A percentile compares a stretch with the other conserved stretches of the same genome.
These are phyloP conservation scores for Mesotaenium endlicherianum DNA, from an alignment of 139 green algal species.

Conservation along the genomic window DNA sequence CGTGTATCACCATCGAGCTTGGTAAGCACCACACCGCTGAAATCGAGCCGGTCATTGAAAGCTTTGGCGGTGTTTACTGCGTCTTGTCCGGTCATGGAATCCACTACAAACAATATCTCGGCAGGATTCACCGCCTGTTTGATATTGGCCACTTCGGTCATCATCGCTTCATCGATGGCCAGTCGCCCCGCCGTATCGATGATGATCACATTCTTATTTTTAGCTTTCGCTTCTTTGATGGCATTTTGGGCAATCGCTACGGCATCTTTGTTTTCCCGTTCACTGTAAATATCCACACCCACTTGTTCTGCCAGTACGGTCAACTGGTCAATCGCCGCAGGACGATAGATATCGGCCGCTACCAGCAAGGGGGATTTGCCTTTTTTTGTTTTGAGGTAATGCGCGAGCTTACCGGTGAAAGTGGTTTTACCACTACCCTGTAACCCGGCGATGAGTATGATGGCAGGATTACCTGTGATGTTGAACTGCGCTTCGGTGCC, in stretches of 20 bases:
- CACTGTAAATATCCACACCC: not conserved
- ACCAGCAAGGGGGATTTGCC: slow-evolving; percentile 73
- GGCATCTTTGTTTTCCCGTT: not conserved
- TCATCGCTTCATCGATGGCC: slow-evolving; percentile 81
- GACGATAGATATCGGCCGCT: slow-evolving; percentile 86
- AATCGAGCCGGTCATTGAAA: slow-evolving; percentile 68
- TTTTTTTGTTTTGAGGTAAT: slow-evolving; percentile 70
- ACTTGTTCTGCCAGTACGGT: slow-evolving; percentile 28
- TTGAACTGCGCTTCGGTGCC: not conserved
- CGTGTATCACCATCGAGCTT: slow-evolving; percentile 96
- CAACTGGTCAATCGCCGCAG: slow-evolving; percentile 91
- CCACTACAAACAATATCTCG: slow-evolving; percentile 93
- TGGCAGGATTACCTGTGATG: not conserved
- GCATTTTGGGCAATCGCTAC: not conserved
- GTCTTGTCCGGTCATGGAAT: slow-evolving; percentile 96
- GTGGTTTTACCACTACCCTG: slow-evolving; percentile 96
- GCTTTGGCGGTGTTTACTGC: slow-evolving; percentile 56
- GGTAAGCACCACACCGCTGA: slow-evolving; percentile 85
- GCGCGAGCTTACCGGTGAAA: slow-evolving; percentile 85
- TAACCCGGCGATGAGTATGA: slow-evolving; percentile 54
- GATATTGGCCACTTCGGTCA: slow-evolving; percentile 79
- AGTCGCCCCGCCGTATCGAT: slow-evolving; percentile 89
- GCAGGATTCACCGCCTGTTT: slow-evolving; percentile 71
- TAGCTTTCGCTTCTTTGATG: not conserved
- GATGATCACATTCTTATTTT: slow-evolving; percentile 75